A percentile compares a stretch with the other conserved stretches of the same genome.
These are phyloP conservation scores for Termitomyces sp. DNA, from an alignment of 768 basidiomycete genomes.

Conservation along the genomic window DNA sequence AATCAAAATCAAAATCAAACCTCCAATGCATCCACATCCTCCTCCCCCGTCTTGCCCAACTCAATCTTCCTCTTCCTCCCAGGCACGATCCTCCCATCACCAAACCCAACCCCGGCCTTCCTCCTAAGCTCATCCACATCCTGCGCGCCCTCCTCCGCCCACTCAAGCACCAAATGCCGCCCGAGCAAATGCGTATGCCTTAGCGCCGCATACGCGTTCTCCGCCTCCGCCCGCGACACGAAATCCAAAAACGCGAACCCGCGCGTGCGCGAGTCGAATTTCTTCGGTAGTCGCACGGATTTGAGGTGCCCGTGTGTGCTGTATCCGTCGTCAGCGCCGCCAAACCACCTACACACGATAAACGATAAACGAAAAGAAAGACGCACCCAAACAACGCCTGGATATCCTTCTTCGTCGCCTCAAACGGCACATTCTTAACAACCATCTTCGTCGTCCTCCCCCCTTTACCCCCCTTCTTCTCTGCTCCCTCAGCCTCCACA, in stretches of 20 bases:
- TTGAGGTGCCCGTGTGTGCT: slow-evolving; percentile 92
- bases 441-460: slow-evolving; percentile 88
- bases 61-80: slow-evolving; percentile 70
- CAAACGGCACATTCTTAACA: slow-evolving; percentile 98
- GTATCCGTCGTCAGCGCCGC: background rate
- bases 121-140: slow-evolving; percentile 72
- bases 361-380: background rate
- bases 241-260: slow-evolving; percentile 99
- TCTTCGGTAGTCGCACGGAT: slow-evolving; percentile 89
- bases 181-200: slow-evolving; percentile 95
- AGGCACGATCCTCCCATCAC: slow-evolving; percentile 64
- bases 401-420: slow-evolving; percentile 90
- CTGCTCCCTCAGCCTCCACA: slow-evolving; percentile 39
- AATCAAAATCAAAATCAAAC: slow-evolving; percentile 1
- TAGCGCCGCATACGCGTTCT: slow-evolving; percentile 80
- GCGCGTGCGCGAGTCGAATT: slow-evolving; percentile 82
- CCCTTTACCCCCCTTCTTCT: slow-evolving; percentile 36
- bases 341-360: background rate
- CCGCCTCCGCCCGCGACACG: slow-evolving; percentile 82
- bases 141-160: slow-evolving; percentile 82
- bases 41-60: slow-evolving; percentile 37
- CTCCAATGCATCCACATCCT: slow-evolving; percentile 32
- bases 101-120: slow-evolving; percentile 78
- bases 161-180: slow-evolving; percentile 90
- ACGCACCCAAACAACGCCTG: slow-evolving; percentile 83